These are phyloP conservation scores for Trichoderma pleuroti DNA, from an alignment of 2,329 filamentous ascomycete genomes.

Conservation along the genomic window DNA sequence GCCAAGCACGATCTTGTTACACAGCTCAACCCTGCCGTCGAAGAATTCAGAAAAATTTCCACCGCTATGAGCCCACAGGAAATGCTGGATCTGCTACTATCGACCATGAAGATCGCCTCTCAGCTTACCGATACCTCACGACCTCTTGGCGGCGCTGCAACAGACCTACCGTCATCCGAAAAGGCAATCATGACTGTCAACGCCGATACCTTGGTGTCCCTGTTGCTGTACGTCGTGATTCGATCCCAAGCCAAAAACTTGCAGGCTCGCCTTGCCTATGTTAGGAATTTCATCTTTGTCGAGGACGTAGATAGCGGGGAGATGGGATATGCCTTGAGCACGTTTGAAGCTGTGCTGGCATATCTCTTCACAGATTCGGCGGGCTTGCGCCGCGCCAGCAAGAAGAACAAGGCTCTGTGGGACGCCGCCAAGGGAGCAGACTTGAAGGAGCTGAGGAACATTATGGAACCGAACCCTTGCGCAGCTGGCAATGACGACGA, in stretches of 20 bases:
- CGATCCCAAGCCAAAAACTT: conserved; percentile 82
- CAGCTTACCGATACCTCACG: conserved; percentile 55
- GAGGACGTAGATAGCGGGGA: conserved; percentile 97
- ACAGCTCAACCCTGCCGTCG: conserved; percentile 73
- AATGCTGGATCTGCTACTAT: conserved; percentile 78
- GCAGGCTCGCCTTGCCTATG: conserved; percentile 86
- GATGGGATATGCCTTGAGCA: conserved; percentile 92
- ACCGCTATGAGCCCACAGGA: conserved; percentile 77
- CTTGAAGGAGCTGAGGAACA: conserved; percentile 67
- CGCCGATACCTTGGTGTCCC: conserved; percentile 87
- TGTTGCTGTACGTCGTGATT: conserved; percentile 89
- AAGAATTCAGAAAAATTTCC: conserved; percentile 83
- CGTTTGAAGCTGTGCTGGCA: conserved; percentile 87
- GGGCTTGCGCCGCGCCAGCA: conserved; percentile 77
- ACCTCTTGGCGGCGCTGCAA: conserved; percentile 34
- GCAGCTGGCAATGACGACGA: conserved; percentile 44
- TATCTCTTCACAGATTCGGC: conserved; percentile 83
- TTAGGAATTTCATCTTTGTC: conserved; percentile 95
- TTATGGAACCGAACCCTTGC: conserved; percentile 69
- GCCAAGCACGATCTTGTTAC: conserved; percentile 79
- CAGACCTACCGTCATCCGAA: conserved; percentile 38
- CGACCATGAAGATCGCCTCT: conserved; percentile 80
- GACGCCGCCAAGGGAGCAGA: conserved; percentile 78
- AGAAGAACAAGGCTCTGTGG: conserved; percentile 83
- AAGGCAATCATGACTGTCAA: conserved; percentile 62